Evolutionary conservation across 2,329 filamentous ascomycete species (phyloP).

Genomic region (Pseudogymnoascus sp.): DNA sequence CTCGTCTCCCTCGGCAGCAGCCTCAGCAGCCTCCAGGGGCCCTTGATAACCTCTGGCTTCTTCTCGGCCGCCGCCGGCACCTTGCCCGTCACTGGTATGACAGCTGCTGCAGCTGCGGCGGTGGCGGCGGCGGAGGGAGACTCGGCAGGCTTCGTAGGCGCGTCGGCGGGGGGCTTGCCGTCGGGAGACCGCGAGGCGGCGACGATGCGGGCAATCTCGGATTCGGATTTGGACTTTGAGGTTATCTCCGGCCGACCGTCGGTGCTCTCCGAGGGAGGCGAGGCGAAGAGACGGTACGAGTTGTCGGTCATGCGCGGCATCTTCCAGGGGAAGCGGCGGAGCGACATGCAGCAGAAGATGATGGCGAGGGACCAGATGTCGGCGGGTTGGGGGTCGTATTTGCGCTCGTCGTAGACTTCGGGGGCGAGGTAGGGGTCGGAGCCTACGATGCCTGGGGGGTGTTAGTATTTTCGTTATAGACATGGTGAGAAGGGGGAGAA

Average conservation of each 20-base stretch:
- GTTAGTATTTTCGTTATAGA: slow-evolving; percentile 9
- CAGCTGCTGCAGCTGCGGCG: too few species aligned
- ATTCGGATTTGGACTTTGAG: slow-evolving; percentile 20
- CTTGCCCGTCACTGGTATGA: too few species aligned
- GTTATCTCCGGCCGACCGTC: slow-evolving; percentile 22
- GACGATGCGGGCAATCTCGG: neutral
- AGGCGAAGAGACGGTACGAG: slow-evolving; percentile 86
- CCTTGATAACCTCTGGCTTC: slow-evolving; percentile 71
- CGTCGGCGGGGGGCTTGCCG: neutral
- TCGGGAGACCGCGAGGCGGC: neutral
- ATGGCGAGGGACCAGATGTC: slow-evolving; percentile 98
- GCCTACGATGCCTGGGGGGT: slow-evolving; percentile 54
- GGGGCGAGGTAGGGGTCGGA: slow-evolving; percentile 94
- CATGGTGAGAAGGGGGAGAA: neutral
- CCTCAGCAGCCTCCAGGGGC: slow-evolving; percentile 82
- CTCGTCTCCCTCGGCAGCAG: slow-evolving; percentile 82
- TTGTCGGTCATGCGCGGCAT: slow-evolving; percentile 85
- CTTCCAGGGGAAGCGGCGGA: slow-evolving; percentile 95
- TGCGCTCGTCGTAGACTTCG: slow-evolving; percentile 88
- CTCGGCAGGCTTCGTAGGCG: too few species aligned
- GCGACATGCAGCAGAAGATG: slow-evolving; percentile 97
- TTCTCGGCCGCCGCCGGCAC: slow-evolving; percentile 34
- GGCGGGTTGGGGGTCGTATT: slow-evolving; percentile 87
- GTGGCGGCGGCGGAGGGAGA: too few species aligned
- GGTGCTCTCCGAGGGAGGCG: slow-evolving; percentile 68